phyloP scores from a whole-genome alignment of 371 early-diverging fungal species.

The Mortierella sp. region DNA sequence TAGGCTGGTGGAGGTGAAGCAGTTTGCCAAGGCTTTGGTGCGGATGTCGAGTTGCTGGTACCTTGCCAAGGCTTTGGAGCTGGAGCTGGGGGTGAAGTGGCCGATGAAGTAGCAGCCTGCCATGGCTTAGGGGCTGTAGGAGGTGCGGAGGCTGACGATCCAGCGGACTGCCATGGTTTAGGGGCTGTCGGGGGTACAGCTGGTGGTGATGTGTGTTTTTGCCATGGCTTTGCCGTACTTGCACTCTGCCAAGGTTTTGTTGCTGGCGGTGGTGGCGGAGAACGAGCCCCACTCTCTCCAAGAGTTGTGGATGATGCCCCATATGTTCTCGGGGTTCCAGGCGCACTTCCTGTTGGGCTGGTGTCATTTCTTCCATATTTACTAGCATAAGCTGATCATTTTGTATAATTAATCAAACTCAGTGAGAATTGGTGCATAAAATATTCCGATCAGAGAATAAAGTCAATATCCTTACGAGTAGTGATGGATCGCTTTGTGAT shows the following conservation, averaged over 20 bases:
- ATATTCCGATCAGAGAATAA: neutral
- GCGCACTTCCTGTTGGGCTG: constrained; percentile 28
- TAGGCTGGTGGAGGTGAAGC: constrained; percentile 53
- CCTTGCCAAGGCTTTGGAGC: constrained; percentile 28
- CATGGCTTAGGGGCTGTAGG: constrained; percentile 28
- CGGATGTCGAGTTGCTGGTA: neutral
- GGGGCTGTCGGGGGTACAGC: constrained; percentile 28
- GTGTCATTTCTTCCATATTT: constrained; percentile 43
- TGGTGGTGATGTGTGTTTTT: constrained; percentile 24
- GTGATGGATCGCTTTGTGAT: constrained; percentile 36
- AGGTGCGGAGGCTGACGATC: neutral
- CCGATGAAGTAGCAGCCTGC: constrained; percentile 17
- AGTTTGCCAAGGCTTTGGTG: constrained; percentile 26
- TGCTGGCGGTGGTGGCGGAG: constrained; percentile 33
- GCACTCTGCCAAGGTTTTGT: constrained; percentile 37
- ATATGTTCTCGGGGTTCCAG: constrained; percentile 23
- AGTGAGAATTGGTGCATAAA: neutral
- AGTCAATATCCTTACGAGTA: constrained; percentile 27
- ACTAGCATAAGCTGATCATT: constrained; percentile 28
- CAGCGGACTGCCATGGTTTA: constrained; percentile 40
- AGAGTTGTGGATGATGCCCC: constrained; percentile 21
- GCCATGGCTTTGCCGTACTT: constrained; percentile 26
- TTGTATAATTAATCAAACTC: neutral
- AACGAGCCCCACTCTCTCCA: constrained; percentile 5
- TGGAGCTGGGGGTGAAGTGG: neutral